Conservation (phyloP, 2,329 filamentous ascomycete species). For the Byssochlamys sp. region DNA sequence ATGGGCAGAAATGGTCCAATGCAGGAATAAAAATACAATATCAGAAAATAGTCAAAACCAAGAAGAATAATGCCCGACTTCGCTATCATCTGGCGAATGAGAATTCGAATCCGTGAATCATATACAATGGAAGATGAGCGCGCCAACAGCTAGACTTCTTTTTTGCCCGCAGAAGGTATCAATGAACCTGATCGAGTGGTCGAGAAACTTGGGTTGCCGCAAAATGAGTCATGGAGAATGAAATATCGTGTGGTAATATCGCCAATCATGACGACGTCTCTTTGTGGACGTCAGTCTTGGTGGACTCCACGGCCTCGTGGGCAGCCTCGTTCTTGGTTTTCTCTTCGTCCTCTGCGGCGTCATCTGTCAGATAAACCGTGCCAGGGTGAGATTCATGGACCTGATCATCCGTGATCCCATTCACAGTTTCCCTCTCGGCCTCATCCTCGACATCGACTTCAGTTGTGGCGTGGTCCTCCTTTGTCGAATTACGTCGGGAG, state of each 20-base stretch:
- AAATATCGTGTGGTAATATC: not conserved
- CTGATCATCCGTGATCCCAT: not conserved
- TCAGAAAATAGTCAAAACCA: not conserved
- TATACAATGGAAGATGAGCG: not conserved
- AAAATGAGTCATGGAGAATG: not conserved
- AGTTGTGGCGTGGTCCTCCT: not conserved
- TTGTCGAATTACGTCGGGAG: not conserved
- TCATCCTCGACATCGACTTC: not conserved
- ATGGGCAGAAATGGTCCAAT: not conserved
- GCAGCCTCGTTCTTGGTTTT: not conserved
- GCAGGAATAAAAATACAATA: not conserved
- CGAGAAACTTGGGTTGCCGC: not conserved
- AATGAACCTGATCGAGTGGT: not conserved
- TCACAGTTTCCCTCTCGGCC: not conserved
- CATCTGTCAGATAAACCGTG: not conserved
- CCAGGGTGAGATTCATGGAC: not conserved
- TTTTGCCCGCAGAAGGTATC: not conserved
- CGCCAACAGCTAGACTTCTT: not conserved
- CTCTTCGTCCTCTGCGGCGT: not conserved
- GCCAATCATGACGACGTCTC: not conserved
- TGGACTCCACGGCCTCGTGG: not conserved
- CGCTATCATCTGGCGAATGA: not conserved
- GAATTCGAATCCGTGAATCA: not conserved
- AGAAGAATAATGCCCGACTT: not conserved
- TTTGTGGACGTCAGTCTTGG: not conserved